Evolutionary conservation across 176 grass and related monocot species (phyloP).

Genomic region (Melocanna baccifera): DNA sequence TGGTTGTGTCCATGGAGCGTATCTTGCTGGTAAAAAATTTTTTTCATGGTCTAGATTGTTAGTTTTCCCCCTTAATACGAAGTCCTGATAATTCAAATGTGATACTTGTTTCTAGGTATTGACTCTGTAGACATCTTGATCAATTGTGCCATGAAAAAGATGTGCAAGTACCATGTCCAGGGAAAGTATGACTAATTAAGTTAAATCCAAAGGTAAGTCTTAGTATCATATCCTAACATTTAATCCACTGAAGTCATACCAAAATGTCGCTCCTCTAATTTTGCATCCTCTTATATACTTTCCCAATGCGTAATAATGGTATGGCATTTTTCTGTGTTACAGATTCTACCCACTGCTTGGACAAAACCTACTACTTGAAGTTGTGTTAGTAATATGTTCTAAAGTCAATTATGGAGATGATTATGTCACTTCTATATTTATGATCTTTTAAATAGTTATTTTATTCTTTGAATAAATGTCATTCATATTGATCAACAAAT

Average conservation of each 20-base stretch:
- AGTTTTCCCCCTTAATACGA: background rate
- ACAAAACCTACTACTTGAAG: background rate
- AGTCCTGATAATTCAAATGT: background rate
- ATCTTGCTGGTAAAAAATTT: slow-evolving; percentile 40
- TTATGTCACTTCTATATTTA: too few species aligned
- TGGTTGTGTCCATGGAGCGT: slow-evolving; percentile 57
- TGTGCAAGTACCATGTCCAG: slow-evolving; percentile 33
- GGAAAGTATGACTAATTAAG: slow-evolving; percentile 25
- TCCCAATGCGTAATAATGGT: background rate
- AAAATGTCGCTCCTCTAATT: too few species aligned
- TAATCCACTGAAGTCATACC: too few species aligned
- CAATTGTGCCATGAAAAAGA: slow-evolving; percentile 27
- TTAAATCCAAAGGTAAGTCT: background rate
- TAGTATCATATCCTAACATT: background rate
- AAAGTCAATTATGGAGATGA: too few species aligned
- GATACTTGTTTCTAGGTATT: slow-evolving; percentile 21
- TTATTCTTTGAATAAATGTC: too few species aligned
- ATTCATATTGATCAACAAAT: too few species aligned
- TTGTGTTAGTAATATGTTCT: too few species aligned
- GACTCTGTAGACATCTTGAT: slow-evolving; percentile 41
- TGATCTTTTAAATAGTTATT: too few species aligned
- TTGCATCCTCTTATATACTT: background rate
- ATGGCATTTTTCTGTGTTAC: background rate
- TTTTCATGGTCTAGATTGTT: background rate
- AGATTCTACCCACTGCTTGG: background rate